Conservation (phyloP, 2,329 filamentous ascomycete genomes). For the Pyrenochaeta sp. region DNA sequence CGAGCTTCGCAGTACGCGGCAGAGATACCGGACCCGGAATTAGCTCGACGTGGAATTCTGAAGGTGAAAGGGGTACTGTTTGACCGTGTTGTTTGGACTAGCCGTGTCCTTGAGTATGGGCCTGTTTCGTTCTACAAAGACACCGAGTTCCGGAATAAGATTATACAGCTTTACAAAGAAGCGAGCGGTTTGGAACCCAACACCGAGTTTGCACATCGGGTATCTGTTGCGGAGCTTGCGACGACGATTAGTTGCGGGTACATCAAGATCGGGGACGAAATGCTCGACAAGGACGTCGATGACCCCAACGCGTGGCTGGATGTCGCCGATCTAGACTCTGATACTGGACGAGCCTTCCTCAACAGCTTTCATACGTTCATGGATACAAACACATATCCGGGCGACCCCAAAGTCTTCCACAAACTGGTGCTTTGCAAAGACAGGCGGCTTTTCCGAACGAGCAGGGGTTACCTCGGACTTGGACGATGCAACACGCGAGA, state of each 20-base stretch:
- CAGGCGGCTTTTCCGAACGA: constrained; percentile 1
- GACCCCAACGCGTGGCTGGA: not conserved
- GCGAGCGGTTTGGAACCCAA: not conserved
- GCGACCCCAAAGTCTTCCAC: not conserved
- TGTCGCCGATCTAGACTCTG: not conserved
- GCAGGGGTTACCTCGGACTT: not conserved
- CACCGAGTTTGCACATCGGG: not conserved
- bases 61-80: not conserved
- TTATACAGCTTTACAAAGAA: not conserved
- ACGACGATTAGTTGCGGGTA: not conserved
- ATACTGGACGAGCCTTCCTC: not conserved
- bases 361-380: not conserved
- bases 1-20: not conserved
- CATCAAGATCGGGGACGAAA: not conserved
- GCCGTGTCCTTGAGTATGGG: not conserved
- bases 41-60: not conserved
- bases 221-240: not conserved
- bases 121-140: not conserved
- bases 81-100: not conserved
- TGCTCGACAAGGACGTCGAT: not conserved
- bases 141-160: not conserved
- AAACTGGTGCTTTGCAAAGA: not conserved
- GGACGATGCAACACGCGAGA: not conserved
- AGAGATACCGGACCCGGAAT: not conserved
- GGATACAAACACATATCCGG: not conserved